Evolutionary conservation across 768 basidiomycete species (phyloP).

Genomic region (Tricholoma flavovirens): DNA sequence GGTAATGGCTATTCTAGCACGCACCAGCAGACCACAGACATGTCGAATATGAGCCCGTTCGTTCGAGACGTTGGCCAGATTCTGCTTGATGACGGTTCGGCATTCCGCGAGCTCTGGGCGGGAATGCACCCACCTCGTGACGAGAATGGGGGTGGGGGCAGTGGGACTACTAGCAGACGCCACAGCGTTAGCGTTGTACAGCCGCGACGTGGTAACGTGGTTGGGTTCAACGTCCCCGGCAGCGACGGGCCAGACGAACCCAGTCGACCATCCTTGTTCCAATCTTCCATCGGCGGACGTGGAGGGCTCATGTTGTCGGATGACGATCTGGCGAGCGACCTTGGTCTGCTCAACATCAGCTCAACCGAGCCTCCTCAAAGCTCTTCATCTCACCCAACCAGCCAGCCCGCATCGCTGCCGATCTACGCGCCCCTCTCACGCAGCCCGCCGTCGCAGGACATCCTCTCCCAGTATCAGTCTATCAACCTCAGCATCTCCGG

Average conservation of each 20-base stretch:
- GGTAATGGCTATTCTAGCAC: slow-evolving; percentile 43
- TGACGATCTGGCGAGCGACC: slow-evolving; percentile 73
- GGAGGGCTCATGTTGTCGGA: slow-evolving; percentile 68
- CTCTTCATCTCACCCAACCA: slow-evolving; percentile 48
- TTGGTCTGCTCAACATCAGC: slow-evolving; percentile 57
- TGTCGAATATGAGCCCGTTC: slow-evolving; percentile 82
- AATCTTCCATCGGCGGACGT: slow-evolving; percentile 33
- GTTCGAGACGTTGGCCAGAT: slow-evolving; percentile 80
- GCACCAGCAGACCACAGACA: slow-evolving; percentile 35
- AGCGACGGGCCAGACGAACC: slow-evolving; percentile 32
- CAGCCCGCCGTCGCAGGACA: slow-evolving; percentile 52
- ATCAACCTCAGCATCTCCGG: slow-evolving; percentile 57
- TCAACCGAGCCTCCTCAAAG: slow-evolving; percentile 33
- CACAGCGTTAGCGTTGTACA: slow-evolving; percentile 84
- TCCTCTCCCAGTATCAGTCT: slow-evolving; percentile 48
- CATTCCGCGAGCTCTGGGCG: slow-evolving; percentile 71
- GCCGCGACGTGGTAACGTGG: slow-evolving; percentile 57
- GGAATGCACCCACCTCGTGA: slow-evolving; percentile 61
- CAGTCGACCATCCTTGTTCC: slow-evolving; percentile 25
- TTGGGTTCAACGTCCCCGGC: slow-evolving; percentile 63
- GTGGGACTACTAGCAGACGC: slow-evolving; percentile 76
- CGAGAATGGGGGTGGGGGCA: slow-evolving; percentile 57
- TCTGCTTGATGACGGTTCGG: slow-evolving; percentile 65
- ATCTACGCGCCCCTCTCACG: slow-evolving; percentile 68
- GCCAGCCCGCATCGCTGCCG: slow-evolving; percentile 71